Percentiles rank a stretch among this genome's conserved stretches.
These are phyloP conservation scores for Beauveria asiatica DNA, from an alignment of 2,329 filamentous ascomycete genomes.

Conservation along the genomic window DNA sequence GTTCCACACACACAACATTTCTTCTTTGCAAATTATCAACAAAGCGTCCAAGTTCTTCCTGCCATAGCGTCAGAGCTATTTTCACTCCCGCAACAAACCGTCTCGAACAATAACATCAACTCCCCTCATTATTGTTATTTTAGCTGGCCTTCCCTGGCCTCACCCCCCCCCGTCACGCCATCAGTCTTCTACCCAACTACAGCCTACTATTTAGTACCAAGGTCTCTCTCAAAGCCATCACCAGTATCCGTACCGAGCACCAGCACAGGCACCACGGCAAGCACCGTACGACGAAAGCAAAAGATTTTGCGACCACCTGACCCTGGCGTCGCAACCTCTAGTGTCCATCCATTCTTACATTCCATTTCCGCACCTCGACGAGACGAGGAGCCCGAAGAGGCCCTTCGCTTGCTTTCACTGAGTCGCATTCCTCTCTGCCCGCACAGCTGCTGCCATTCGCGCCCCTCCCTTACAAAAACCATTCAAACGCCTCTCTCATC, in stretches of 20 bases:
- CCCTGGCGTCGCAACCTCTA: not conserved
- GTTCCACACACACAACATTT: not conserved
- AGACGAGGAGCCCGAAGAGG: not conserved
- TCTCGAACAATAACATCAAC: not conserved
- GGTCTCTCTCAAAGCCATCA: not conserved
- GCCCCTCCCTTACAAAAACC: not conserved
- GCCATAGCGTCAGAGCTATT: not conserved
- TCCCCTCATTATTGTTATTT: not conserved
- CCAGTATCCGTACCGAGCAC: not conserved
- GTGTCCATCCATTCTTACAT: slow-evolving; percentile 2
- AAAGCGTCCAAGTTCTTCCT: not conserved
- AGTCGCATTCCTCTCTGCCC: not conserved
- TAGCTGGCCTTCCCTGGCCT: not conserved
- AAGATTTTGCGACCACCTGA: not conserved
- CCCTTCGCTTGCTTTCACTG: not conserved
- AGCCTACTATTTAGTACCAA: not conserved
- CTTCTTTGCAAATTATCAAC: slow-evolving; percentile 2
- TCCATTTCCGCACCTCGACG: not conserved
- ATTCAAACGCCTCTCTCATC: slow-evolving; percentile 2
- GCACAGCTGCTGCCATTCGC: not conserved
- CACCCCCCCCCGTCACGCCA: not conserved
- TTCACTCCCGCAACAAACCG: not conserved
- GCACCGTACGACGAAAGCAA: not conserved
- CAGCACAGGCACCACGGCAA: not conserved
- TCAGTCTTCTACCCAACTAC: not conserved